Conservation (phyloP, 2,329 filamentous ascomycete species). For the Dothiorella sarmentorum region DNA sequence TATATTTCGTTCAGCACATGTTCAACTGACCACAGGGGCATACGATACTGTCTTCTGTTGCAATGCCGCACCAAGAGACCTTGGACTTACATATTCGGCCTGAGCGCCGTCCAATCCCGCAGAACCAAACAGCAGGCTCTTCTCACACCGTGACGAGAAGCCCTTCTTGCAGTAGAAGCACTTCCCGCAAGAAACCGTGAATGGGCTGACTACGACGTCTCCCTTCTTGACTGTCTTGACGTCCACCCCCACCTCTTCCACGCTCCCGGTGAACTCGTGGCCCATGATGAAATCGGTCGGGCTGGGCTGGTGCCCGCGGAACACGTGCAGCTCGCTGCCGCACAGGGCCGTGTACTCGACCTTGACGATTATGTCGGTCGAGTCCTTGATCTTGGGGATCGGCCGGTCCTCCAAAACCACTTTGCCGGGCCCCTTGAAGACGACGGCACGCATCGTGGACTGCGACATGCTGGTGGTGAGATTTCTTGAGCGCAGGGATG, state of each 20-base stretch:
- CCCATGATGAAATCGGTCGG: conserved; percentile 66
- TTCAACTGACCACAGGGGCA: too few relatives aligned
- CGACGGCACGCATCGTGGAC: conserved; percentile 76
- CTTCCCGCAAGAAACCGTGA: conserved; percentile 60
- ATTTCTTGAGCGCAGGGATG: background rate
- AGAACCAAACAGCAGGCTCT: conserved; percentile 68
- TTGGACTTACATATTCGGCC: conserved; percentile 69
- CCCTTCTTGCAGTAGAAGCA: conserved; percentile 84
- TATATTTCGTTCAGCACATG: background rate
- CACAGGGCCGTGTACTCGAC: conserved; percentile 81
- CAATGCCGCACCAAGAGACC: too few relatives aligned
- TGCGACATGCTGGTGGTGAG: background rate
- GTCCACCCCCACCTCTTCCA: conserved; percentile 63
- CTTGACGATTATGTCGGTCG: conserved; percentile 76
- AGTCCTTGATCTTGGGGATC: conserved; percentile 68
- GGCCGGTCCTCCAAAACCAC: conserved; percentile 76
- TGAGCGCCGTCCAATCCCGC: conserved; percentile 70
- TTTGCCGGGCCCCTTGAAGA: conserved; percentile 76
- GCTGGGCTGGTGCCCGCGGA: conserved; percentile 73
- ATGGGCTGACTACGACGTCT: conserved; percentile 77
- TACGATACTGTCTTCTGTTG: too few relatives aligned
- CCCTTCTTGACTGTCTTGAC: conserved; percentile 69
- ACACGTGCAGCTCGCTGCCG: conserved; percentile 85
- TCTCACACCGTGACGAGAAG: conserved; percentile 72
- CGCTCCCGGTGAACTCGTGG: conserved; percentile 80